phyloP scores from a whole-genome alignment of 2,329 filamentous ascomycete species.

The Ophiostoma piceae region DNA sequence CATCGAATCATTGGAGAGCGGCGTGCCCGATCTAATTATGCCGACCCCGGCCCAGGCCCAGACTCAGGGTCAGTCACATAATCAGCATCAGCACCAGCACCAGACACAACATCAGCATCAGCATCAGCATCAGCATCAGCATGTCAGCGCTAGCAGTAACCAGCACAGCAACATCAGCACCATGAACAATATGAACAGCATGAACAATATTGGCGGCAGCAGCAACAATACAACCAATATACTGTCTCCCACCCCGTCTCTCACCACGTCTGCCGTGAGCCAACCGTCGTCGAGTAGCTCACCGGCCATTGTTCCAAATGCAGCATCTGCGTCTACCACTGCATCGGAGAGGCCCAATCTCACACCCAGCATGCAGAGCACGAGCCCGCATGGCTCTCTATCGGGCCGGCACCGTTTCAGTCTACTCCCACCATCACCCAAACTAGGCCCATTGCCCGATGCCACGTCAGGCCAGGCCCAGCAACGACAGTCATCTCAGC shows the following conservation, averaged over 20 bases:
- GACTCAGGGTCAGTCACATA: background rate
- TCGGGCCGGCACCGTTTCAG: background rate
- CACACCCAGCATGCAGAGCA: background rate
- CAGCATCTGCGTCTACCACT: background rate
- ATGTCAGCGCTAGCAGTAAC: conserved; percentile 1
- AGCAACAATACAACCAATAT: background rate
- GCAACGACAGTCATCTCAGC: conserved; percentile 2
- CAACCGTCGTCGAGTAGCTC: conserved; percentile 1
- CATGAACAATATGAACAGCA: background rate
- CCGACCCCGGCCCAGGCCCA: background rate
- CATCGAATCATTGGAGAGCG: conserved; percentile 1
- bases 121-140: background rate
- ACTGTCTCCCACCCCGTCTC: background rate
- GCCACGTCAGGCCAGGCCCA: background rate
- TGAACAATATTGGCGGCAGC: background rate
- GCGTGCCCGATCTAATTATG: background rate
- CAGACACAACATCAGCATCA: background rate
- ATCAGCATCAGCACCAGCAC: background rate
- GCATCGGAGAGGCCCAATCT: background rate
- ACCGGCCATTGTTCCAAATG: background rate
- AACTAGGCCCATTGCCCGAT: background rate
- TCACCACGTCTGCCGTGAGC: background rate
- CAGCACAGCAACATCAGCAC: background rate
- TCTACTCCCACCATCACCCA: background rate
- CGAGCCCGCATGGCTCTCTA: background rate